Evolutionary conservation across 2,329 filamentous ascomycete genomes (phyloP).

Genomic region (Blastomyces gilchristii): DNA sequence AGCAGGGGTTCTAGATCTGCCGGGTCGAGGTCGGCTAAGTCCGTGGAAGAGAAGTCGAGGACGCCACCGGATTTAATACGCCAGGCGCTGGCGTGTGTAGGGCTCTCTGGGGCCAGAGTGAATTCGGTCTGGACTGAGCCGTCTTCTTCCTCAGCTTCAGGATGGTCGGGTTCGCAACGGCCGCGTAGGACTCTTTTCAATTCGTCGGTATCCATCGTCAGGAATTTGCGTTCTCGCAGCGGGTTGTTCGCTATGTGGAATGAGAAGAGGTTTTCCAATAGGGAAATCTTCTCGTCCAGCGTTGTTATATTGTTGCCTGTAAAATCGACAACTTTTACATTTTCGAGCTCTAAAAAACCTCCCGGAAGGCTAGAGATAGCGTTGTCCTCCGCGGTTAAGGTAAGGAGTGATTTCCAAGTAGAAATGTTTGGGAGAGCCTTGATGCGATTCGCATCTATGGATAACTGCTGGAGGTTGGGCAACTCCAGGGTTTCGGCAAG

Average conservation of each 20-base stretch:
- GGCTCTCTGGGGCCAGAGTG: slow-evolving; percentile 37
- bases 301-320: slow-evolving; percentile 71
- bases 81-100: slow-evolving; percentile 25
- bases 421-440: slow-evolving; percentile 60
- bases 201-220: slow-evolving; percentile 68
- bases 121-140: slow-evolving; percentile 34
- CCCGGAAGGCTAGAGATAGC: slow-evolving; percentile 63
- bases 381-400: slow-evolving; percentile 72
- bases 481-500: slow-evolving; percentile 47
- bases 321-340: slow-evolving; percentile 68
- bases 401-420: slow-evolving; percentile 63
- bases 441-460: slow-evolving; percentile 72
- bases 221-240: slow-evolving; percentile 74
- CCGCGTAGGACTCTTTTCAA: slow-evolving; percentile 63
- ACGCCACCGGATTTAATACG: slow-evolving; percentile 36
- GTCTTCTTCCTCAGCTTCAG: slow-evolving; percentile 29
- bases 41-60: slow-evolving; percentile 59
- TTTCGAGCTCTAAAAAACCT: slow-evolving; percentile 58
- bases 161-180: slow-evolving; percentile 47
- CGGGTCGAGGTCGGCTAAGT: slow-evolving; percentile 47
- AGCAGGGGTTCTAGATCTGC: slow-evolving; percentile 38
- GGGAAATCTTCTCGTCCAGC: slow-evolving; percentile 64
- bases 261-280: slow-evolving; percentile 66
- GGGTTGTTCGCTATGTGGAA: slow-evolving; percentile 83
- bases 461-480: slow-evolving; percentile 62